Evolutionary conservation across 176 grass and related monocot species (phyloP), one percentile per base, ranked within the genome.

Genomic region (Olyra latifolia): DNA sequence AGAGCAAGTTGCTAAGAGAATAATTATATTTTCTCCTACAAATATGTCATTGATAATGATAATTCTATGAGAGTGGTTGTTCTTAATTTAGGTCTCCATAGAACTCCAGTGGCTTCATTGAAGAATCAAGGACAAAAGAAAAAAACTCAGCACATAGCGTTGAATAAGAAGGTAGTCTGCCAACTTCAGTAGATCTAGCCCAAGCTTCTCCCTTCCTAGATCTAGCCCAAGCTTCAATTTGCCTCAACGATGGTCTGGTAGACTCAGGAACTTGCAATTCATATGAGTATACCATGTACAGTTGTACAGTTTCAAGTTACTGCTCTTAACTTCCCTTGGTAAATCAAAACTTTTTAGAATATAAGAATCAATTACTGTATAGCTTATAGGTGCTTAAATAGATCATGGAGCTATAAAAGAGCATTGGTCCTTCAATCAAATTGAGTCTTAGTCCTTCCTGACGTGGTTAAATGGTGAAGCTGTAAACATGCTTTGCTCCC

Each of bases 21-120:
- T 58, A 8, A 3, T 57, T 52, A 58, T 27, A 49, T n/a, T 85
- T 78, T 41, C 24, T 64, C 35, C 57, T 56, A 19, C 20, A 44
- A 41, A 55, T 79, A 65, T 62, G 75, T 83, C 81, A 66, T 85
- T 54, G 2, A 43, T 24, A 24, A 10, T 64, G 58, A 56, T 65
- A 24, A 66, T 47, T 57, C 32, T 86, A 80, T 73, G n/a, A n/a
- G n/a, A n/a, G n/a, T n/a, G n/a, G n/a, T n/a, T n/a, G n/a, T n/a
- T n/a, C n/a, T n/a, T n/a, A n/a, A n/a, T n/a, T n/a, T n/a, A n/a
- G n/a, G n/a, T n/a, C n/a, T n/a, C n/a, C n/a, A n/a, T n/a, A n/a
- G 68, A 45, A 38, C 67, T 45, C 75, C 56, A 12, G 32, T 64
- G 19, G 46, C 39, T 72, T 64, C 17, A 29, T 52, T 62, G 65